A percentile compares a stretch with the other conserved stretches of the same genome.
Evolutionary conservation across 2,329 filamentous ascomycete genomes (phyloP).

Genomic region (Pseudocercospora crystallina): DNA sequence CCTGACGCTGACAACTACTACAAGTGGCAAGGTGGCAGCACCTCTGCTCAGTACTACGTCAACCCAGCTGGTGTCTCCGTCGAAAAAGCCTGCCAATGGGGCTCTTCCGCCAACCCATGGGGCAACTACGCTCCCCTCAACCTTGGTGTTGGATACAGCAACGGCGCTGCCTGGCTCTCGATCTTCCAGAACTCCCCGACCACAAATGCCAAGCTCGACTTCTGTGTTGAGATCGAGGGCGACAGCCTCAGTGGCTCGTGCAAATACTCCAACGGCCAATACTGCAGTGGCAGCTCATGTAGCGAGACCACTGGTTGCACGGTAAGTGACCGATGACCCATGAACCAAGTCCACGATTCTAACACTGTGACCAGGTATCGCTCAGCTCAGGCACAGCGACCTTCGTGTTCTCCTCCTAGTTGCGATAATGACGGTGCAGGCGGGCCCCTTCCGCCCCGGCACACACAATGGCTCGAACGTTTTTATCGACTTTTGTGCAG

Average conservation of each 20-base stretch:
- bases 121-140: slow-evolving; percentile 89
- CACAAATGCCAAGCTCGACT: slow-evolving; percentile 67
- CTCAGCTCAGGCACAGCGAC: slow-evolving; percentile 51
- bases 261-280: slow-evolving; percentile 65
- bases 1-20: slow-evolving; percentile 73
- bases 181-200: slow-evolving; percentile 84
- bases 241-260: slow-evolving; percentile 61
- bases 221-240: slow-evolving; percentile 74
- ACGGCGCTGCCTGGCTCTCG: slow-evolving; percentile 72
- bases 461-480: slow-evolving; percentile 19
- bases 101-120: slow-evolving; percentile 55
- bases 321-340: slow-evolving; percentile 56
- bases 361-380: slow-evolving; percentile 42
- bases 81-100: slow-evolving; percentile 76
- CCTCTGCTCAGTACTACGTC: slow-evolving; percentile 95
- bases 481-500: slow-evolving; percentile 7
- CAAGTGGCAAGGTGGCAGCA: slow-evolving; percentile 69
- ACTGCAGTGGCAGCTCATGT: slow-evolving; percentile 53
- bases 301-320: slow-evolving; percentile 69
- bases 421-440: slow-evolving; percentile 13
- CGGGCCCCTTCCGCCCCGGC: slow-evolving; percentile 7
- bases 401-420: slow-evolving; percentile 44
- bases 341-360: slow-evolving; percentile 9
- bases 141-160: slow-evolving; percentile 73
- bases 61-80: slow-evolving; percentile 73